Conservation (phyloP, 805 yeast genomes). For the Pichia californica region DNA sequence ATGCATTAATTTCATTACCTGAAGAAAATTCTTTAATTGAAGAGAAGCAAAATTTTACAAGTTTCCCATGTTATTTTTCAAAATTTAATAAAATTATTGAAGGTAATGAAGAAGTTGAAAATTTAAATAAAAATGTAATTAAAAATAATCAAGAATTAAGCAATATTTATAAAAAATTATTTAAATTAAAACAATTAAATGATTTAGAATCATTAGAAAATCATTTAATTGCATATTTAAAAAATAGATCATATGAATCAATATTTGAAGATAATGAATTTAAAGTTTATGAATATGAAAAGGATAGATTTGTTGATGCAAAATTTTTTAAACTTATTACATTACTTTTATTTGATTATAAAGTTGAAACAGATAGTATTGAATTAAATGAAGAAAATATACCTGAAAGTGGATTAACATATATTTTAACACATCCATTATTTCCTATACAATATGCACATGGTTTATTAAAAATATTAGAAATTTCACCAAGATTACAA, state of each 20-base stretch:
- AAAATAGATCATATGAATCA: constrained; percentile 10
- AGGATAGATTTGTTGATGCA: constrained; percentile 60
- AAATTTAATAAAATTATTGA: constrained; percentile 21
- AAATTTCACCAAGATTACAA: constrained; percentile 52
- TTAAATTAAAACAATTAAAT: constrained; percentile 15
- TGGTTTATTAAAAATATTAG: constrained; percentile 47
- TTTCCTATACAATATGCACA: constrained; percentile 58
- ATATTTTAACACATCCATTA: constrained; percentile 79
- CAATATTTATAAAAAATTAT: constrained; percentile 26
- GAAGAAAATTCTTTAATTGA: neutral
- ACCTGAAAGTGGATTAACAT: constrained; percentile 58
- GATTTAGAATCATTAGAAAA: constrained; percentile 28
- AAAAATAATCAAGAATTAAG: constrained; percentile 20
- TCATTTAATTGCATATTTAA: constrained; percentile 25
- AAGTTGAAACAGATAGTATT: constrained; percentile 10
- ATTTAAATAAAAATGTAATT: constrained; percentile 21
- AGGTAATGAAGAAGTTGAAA: constrained; percentile 17
- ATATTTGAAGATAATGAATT: constrained; percentile 18
- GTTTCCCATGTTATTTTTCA: constrained; percentile 15
- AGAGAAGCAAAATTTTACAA: constrained; percentile 13
- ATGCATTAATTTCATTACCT: constrained; percentile 55
- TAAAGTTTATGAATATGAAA: constrained; percentile 52
- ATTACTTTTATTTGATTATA: constrained; percentile 32
- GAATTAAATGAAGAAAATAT: constrained; percentile 28
- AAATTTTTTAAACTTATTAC: constrained; percentile 43